A percentile compares a stretch with the other conserved stretches of the same genome.
phyloP scores from a whole-genome alignment of 2,329 filamentous ascomycete genomes.

The Anthostomella pinea region DNA sequence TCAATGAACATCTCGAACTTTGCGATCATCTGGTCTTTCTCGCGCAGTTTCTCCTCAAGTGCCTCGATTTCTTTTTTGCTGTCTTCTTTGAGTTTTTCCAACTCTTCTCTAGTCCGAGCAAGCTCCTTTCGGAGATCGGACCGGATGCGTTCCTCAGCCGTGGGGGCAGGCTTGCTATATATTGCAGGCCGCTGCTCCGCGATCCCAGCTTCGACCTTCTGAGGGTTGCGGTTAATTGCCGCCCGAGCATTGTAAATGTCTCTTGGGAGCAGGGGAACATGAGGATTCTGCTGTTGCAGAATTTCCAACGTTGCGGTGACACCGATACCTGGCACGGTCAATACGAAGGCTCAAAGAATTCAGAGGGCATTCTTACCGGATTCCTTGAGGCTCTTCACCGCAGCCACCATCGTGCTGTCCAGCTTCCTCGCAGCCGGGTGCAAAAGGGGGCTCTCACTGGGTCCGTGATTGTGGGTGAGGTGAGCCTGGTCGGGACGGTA shows the following conservation, averaged over 20 bases:
- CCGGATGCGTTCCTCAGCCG: slow-evolving; percentile 61
- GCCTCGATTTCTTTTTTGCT: slow-evolving; percentile 57
- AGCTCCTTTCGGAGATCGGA: slow-evolving; percentile 61
- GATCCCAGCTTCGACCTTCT: slow-evolving; percentile 57
- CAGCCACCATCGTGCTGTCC: slow-evolving; percentile 65
- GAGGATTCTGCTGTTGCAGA: slow-evolving; percentile 60
- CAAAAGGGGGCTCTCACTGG: slow-evolving; percentile 64
- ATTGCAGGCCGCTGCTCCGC: slow-evolving; percentile 62
- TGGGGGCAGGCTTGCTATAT: slow-evolving; percentile 63
- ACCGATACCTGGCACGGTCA: slow-evolving; percentile 51
- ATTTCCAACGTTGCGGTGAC: slow-evolving; percentile 66
- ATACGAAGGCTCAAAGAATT: slow-evolving; percentile 24
- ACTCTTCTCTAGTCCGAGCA: slow-evolving; percentile 54
- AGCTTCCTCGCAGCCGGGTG: slow-evolving; percentile 65
- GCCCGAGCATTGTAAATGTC: slow-evolving; percentile 68
- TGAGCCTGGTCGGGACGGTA: slow-evolving; percentile 60
- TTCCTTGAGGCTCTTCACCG: slow-evolving; percentile 64
- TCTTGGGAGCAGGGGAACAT: slow-evolving; percentile 60
- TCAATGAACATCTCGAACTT: slow-evolving; percentile 70
- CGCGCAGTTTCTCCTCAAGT: slow-evolving; percentile 57
- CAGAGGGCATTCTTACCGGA: slow-evolving; percentile 49
- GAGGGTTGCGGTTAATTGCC: slow-evolving; percentile 63
- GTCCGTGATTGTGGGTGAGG: slow-evolving; percentile 61
- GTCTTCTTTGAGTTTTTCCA: slow-evolving; percentile 54
- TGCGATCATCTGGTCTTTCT: slow-evolving; percentile 60